These are phyloP conservation scores for Solanum bukasovii DNA, from an alignment of 257 asterid species.

Conservation along the genomic window DNA sequence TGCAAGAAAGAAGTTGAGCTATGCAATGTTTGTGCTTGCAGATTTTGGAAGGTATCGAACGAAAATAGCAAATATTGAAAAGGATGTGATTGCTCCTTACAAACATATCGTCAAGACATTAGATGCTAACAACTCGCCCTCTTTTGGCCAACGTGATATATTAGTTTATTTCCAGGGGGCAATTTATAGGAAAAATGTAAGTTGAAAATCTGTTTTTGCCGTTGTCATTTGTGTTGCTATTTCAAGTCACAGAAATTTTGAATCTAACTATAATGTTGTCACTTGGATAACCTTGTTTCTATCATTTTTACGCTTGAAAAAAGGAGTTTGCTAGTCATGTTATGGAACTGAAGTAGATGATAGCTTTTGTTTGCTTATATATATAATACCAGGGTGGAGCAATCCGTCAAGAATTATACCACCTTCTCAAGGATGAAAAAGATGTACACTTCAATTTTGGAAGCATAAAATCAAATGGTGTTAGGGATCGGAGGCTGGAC, in stretches of 20 bases:
- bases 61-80: slow-evolving; percentile 45
- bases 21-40: slow-evolving; percentile 60
- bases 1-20: slow-evolving; percentile 48
- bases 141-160: slow-evolving; percentile 36
- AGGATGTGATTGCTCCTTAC: slow-evolving; percentile 82
- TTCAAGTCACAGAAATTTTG: neutral
- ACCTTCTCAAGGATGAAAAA: slow-evolving; percentile 54
- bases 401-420: slow-evolving; percentile 56
- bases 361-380: neutral
- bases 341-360: neutral
- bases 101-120: slow-evolving; percentile 65
- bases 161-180: slow-evolving; percentile 72
- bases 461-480: slow-evolving; percentile 38
- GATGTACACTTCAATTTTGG: slow-evolving; percentile 59
- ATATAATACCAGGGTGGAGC: slow-evolving; percentile 47
- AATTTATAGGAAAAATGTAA: slow-evolving; percentile 71
- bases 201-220: slow-evolving; percentile 7
- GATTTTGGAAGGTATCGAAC: slow-evolving; percentile 14
- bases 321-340: neutral
- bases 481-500: slow-evolving; percentile 27
- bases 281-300: neutral
- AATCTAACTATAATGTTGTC: too few relatives aligned
- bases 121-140: slow-evolving; percentile 20
- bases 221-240: neutral
- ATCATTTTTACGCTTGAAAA: neutral